Evolutionary conservation across 1,284 basidiomycete genomes (phyloP).

Genomic region (Naganishia albida): DNA sequence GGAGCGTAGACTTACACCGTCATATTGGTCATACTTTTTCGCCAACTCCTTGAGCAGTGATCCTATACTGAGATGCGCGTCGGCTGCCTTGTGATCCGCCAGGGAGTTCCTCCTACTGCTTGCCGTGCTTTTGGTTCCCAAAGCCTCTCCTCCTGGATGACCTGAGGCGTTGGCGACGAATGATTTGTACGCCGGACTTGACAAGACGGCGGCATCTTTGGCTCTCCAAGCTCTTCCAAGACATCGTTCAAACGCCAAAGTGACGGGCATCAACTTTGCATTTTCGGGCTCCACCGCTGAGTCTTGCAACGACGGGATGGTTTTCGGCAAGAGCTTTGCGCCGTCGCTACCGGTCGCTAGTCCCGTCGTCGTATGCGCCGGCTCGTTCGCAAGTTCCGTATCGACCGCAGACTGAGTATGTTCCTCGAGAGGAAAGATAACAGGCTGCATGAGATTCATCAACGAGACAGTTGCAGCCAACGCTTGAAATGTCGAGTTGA

Average conservation of each 20-base stretch:
- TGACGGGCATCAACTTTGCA: conserved; percentile 48
- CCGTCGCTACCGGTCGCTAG: conserved; percentile 28
- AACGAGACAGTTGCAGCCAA: conserved; percentile 48
- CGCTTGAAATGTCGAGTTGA: conserved; percentile 81
- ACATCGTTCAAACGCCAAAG: conserved; percentile 45
- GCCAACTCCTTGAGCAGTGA: conserved; percentile 69
- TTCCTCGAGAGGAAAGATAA: conserved; percentile 29
- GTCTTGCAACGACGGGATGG: conserved; percentile 47
- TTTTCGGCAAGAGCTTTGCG: conserved; percentile 36
- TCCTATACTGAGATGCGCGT: conserved; percentile 50
- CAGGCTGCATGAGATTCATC: conserved; percentile 62
- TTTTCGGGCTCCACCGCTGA: conserved; percentile 49
- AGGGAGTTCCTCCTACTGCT: conserved; percentile 23
- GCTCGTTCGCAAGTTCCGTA: background rate
- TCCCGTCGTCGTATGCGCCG: conserved; percentile 39
- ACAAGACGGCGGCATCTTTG: conserved; percentile 43
- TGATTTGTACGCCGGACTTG: conserved; percentile 12
- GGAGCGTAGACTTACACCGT: conserved; percentile 59
- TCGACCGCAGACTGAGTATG: background rate
- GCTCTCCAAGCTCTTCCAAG: conserved; percentile 49
- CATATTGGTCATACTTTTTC: conserved; percentile 87
- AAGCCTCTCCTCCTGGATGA: background rate
- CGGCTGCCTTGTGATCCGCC: conserved; percentile 35
- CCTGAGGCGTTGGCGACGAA: conserved; percentile 14
- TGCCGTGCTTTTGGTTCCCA: conserved; percentile 30